These are phyloP conservation scores for Pythium phragmiticola DNA, from an alignment of 352 stramenopile species.

Conservation along the genomic window DNA sequence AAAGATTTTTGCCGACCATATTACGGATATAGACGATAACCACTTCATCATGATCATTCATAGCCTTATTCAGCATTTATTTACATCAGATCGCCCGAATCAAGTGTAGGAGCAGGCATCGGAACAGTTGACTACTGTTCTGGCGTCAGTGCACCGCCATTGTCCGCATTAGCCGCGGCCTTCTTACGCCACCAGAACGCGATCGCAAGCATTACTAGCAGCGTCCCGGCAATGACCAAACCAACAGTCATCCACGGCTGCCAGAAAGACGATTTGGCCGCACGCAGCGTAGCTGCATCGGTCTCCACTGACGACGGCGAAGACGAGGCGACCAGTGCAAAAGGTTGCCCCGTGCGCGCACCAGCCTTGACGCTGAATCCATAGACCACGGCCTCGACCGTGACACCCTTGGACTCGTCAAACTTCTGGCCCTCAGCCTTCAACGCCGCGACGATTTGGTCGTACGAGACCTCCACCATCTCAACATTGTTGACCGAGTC, in stretches of 20 bases:
- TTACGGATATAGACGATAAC: neutral
- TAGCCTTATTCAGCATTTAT: neutral
- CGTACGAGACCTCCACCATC: conserved; percentile 70
- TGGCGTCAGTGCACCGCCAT: conserved; percentile 3
- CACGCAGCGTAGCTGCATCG: conserved; percentile 4
- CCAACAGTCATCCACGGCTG: conserved; percentile 82
- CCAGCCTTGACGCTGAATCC: conserved; percentile 69
- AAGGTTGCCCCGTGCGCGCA: conserved; percentile 49
- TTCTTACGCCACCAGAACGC: conserved; percentile 50
- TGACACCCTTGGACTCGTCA: conserved; percentile 38
- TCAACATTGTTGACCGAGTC: conserved; percentile 78
- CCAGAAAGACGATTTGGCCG: conserved; percentile 39
- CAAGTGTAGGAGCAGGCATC: neutral
- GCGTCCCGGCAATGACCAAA: conserved; percentile 43
- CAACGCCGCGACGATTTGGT: conserved; percentile 36
- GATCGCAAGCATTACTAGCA: conserved; percentile 53
- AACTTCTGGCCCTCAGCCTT: conserved; percentile 30
- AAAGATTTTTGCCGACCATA: conserved; percentile 5
- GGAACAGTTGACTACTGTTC: neutral
- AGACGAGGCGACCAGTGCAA: conserved; percentile 75
- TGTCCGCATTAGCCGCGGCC: conserved; percentile 2
- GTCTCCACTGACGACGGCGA: conserved; percentile 46
- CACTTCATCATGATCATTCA: neutral
- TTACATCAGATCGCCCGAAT: neutral
- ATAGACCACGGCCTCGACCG: conserved; percentile 59